These are phyloP conservation scores for Canariomyces notabilis DNA, from an alignment of 2,329 filamentous ascomycete species.

Conservation along the genomic window DNA sequence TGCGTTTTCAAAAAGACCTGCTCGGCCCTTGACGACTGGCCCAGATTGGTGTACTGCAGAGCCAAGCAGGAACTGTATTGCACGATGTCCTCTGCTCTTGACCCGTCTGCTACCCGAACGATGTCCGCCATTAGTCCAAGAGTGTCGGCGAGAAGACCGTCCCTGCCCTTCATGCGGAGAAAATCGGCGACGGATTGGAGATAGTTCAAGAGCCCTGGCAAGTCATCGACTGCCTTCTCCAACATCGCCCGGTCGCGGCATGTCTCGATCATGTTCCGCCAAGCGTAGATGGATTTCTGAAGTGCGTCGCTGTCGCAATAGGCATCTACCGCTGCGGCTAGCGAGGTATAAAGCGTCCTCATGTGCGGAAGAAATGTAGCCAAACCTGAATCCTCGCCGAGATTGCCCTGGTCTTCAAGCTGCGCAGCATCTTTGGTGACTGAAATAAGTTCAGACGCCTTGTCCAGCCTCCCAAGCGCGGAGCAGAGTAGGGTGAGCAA, in stretches of 20 bases:
- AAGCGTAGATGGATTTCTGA: slow-evolving; percentile 37
- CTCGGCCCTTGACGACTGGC: slow-evolving; percentile 46
- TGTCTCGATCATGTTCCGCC: slow-evolving; percentile 39
- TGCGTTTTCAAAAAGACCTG: slow-evolving; percentile 54
- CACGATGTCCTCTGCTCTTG: slow-evolving; percentile 37
- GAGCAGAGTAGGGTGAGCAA: slow-evolving; percentile 45
- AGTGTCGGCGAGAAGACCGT: slow-evolving; percentile 41
- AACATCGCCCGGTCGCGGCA: slow-evolving; percentile 39
- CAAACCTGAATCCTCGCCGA: slow-evolving; percentile 43
- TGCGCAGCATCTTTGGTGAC: slow-evolving; percentile 37
- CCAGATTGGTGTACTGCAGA: slow-evolving; percentile 50
- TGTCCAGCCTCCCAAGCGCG: slow-evolving; percentile 41
- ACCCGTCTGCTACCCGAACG: slow-evolving; percentile 33
- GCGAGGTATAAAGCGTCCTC: slow-evolving; percentile 40
- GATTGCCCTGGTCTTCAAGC: slow-evolving; percentile 32
- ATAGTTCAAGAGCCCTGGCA: slow-evolving; percentile 44
- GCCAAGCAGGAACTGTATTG: slow-evolving; percentile 45
- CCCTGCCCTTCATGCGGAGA: slow-evolving; percentile 46
- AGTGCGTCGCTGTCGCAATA: slow-evolving; percentile 33
- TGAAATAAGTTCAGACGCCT: slow-evolving; percentile 35
- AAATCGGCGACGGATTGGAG: slow-evolving; percentile 49
- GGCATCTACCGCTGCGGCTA: slow-evolving; percentile 39
- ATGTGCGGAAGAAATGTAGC: slow-evolving; percentile 45
- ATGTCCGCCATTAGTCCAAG: slow-evolving; percentile 44
- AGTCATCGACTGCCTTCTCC: slow-evolving; percentile 43